phyloP scores from a whole-genome alignment of 208 protist genomes.

The Acanthamoeba divionensis region DNA sequence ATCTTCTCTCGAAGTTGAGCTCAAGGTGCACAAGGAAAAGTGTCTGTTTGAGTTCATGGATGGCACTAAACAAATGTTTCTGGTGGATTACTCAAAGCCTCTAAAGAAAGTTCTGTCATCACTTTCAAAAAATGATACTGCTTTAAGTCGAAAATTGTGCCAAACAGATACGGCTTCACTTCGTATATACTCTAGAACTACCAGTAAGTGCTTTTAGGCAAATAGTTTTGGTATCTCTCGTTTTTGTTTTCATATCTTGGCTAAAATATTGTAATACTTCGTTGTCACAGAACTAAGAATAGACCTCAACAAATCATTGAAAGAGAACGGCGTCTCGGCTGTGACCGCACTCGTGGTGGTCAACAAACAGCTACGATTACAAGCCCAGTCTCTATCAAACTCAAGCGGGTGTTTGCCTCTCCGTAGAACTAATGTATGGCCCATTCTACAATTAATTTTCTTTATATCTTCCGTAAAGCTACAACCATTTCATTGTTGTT shows the following conservation, averaged over 20 bases:
- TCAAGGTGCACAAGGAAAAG: neutral
- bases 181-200: neutral
- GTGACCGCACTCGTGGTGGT: neutral
- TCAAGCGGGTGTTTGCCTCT: neutral
- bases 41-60: conserved; percentile 5
- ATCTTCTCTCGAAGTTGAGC: neutral
- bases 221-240: neutral
- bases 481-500: neutral
- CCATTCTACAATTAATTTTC: neutral
- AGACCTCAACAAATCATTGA: neutral
- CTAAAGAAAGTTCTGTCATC: neutral
- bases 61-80: neutral
- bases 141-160: neutral
- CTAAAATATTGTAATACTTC: neutral
- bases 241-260: neutral
- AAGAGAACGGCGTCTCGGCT: neutral
- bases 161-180: neutral
- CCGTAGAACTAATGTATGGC: neutral
- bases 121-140: neutral
- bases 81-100: neutral
- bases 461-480: neutral
- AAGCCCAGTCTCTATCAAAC: neutral
- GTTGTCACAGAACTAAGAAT: neutral
- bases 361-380: neutral
- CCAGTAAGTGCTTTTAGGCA: neutral